Percentiles rank a stretch among this genome's conserved stretches.
phyloP scores from a whole-genome alignment of 2,329 filamentous ascomycete species.

The Thielaviopsis musarum region DNA sequence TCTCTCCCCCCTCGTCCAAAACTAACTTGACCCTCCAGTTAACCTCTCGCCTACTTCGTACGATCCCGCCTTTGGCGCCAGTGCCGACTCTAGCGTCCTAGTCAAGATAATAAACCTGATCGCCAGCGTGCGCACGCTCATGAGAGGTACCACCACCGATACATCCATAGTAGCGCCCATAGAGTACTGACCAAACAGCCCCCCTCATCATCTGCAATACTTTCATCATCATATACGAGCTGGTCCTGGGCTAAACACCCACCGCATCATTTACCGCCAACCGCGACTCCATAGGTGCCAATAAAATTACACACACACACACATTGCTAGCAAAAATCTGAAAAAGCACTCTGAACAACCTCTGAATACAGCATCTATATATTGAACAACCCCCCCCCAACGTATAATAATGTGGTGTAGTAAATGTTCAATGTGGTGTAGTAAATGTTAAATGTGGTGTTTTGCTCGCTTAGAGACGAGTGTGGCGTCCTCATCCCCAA shows the following conservation, averaged over 20 bases:
- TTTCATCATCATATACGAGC: constrained; percentile 66
- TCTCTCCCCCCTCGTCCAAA: neutral
- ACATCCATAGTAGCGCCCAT: neutral
- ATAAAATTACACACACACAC: neutral
- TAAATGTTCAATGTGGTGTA: neutral
- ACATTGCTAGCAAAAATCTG: too few relatives aligned
- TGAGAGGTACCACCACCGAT: constrained; percentile 50
- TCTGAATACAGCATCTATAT: neutral
- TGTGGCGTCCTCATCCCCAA: too few relatives aligned
- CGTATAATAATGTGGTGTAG: neutral
- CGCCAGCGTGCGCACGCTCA: constrained; percentile 74
- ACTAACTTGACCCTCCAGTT: constrained; percentile 25
- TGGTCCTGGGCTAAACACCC: constrained; percentile 49
- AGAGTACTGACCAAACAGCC: constrained; percentile 35
- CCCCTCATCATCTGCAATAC: constrained; percentile 73
- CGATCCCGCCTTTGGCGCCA: constrained; percentile 64
- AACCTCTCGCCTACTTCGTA: constrained; percentile 57
- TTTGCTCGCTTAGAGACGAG: too few relatives aligned
- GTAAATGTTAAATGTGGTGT: neutral
- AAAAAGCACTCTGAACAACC: too few relatives aligned
- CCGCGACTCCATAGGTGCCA: neutral
- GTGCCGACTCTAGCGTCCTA: constrained; percentile 61
- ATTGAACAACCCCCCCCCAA: neutral
- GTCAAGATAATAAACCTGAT: constrained; percentile 80
- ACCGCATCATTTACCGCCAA: neutral